Evolutionary conservation across 1,284 basidiomycete species (phyloP).

Genomic region (Apiotrichum porosum): DNA sequence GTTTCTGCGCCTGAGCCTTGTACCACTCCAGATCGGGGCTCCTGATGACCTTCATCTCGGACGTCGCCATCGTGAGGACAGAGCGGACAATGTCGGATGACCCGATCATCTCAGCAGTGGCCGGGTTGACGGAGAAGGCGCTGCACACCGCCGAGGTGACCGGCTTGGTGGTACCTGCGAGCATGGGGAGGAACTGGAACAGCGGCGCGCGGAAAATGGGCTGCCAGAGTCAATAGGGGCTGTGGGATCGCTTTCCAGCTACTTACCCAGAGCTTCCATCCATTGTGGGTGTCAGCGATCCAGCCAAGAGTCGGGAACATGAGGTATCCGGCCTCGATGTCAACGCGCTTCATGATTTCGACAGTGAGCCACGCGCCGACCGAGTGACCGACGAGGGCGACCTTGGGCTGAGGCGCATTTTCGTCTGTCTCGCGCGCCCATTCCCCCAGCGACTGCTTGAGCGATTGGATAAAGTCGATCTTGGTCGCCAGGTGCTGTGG

Average conservation of each 20-base stretch:
- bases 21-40: conserved; percentile 41
- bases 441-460: conserved; percentile 22
- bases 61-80: conserved; percentile 36
- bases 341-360: conserved; percentile 32
- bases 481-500: conserved; percentile 38
- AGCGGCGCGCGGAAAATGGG: conserved; percentile 44
- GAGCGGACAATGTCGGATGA: conserved; percentile 35
- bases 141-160: conserved; percentile 24
- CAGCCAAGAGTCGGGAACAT: conserved; percentile 43
- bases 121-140: conserved; percentile 27
- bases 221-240: conserved; percentile 13
- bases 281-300: conserved; percentile 42
- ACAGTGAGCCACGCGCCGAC: conserved; percentile 42
- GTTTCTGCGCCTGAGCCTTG: conserved; percentile 13
- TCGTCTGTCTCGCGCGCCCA: conserved; percentile 22
- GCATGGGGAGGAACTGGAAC: conserved; percentile 22
- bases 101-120: conserved; percentile 34
- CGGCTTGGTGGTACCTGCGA: conserved; percentile 17
- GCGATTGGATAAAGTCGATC: conserved; percentile 35
- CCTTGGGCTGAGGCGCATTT: conserved; percentile 16
- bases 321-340: conserved; percentile 25
- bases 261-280: conserved; percentile 38
- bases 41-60: conserved; percentile 43
- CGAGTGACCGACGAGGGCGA: conserved; percentile 44
- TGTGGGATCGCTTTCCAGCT: too few relatives aligned